phyloP scores from a whole-genome alignment of 768 basidiomycete genomes.

The Saitozyma podzolica region DNA sequence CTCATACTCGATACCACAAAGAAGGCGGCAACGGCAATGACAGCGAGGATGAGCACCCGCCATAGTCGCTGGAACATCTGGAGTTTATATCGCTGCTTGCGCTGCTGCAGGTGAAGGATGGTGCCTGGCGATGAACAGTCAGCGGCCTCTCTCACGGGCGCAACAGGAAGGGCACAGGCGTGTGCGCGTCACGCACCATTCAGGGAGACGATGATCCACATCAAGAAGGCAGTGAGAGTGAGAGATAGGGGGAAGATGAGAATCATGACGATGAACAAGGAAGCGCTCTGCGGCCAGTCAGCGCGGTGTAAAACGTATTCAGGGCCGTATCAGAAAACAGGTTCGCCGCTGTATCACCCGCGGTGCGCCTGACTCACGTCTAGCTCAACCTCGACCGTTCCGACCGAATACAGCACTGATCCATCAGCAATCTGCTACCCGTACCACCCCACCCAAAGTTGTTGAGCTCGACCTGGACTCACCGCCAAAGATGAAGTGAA shows the following conservation, averaged over 20 bases:
- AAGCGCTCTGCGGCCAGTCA: slow-evolving; percentile 58
- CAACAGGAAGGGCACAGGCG: neutral
- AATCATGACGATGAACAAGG: slow-evolving; percentile 75
- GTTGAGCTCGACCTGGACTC: slow-evolving; percentile 41
- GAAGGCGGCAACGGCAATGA: slow-evolving; percentile 78
- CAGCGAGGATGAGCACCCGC: slow-evolving; percentile 77
- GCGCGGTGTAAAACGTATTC: too few species aligned
- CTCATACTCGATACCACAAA: slow-evolving; percentile 89
- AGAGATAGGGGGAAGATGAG: slow-evolving; percentile 94
- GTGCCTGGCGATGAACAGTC: slow-evolving; percentile 61
- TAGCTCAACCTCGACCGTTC: slow-evolving; percentile 87
- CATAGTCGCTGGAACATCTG: slow-evolving; percentile 86
- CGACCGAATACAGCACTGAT: slow-evolving; percentile 84
- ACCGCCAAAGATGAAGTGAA: slow-evolving; percentile 95
- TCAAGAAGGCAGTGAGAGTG: slow-evolving; percentile 89
- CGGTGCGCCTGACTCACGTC: slow-evolving; percentile 57
- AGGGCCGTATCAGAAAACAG: too few species aligned
- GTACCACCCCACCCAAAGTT: too few species aligned
- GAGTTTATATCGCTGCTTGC: slow-evolving; percentile 83
- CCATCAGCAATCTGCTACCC: slow-evolving; percentile 6
- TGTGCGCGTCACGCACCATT: slow-evolving; percentile 55
- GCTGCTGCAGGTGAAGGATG: slow-evolving; percentile 75
- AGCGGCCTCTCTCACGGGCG: slow-evolving; percentile 15
- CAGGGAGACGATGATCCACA: slow-evolving; percentile 91
- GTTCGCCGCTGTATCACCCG: neutral